These are phyloP conservation scores for Bondarzewia mesenterica DNA, from an alignment of 1,284 basidiomycete genomes.

Conservation along the genomic window DNA sequence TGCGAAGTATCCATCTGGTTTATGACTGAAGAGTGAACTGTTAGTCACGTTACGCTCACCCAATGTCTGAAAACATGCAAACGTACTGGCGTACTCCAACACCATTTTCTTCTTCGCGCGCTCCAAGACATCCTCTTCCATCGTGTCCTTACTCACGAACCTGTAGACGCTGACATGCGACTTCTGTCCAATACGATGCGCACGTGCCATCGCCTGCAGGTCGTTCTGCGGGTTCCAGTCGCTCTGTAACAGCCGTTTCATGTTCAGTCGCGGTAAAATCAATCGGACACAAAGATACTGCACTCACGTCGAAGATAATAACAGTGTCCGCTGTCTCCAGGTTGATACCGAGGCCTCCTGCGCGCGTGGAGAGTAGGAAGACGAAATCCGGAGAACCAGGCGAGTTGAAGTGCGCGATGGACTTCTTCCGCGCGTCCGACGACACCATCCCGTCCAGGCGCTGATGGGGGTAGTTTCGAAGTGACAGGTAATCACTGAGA, in stretches of 20 bases:
- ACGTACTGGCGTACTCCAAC: conserved; percentile 95
- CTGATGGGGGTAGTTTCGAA: conserved; percentile 81
- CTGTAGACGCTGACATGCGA: conserved; percentile 98
- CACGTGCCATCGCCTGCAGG: conserved; percentile 97
- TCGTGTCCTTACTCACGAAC: conserved; percentile 97
- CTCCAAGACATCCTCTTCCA: conserved; percentile 98
- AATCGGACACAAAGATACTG: conserved; percentile 4
- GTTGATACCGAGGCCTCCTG: conserved; percentile 98
- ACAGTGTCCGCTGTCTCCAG: conserved; percentile 97
- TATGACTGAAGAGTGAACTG: conserved; percentile 59
- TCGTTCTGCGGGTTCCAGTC: conserved; percentile 99
- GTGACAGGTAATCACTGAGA: conserved; percentile 91
- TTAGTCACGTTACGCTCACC: background rate
- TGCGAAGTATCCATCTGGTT: conserved; percentile 99
- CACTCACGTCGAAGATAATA: conserved; percentile 93
- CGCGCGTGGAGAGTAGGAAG: conserved; percentile 89
- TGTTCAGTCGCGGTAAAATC: conserved; percentile 2
- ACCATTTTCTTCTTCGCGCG: conserved; percentile 99
- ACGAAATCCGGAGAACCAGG: conserved; percentile 68
- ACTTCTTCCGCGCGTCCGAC: conserved; percentile 79
- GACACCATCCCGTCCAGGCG: conserved; percentile 71
- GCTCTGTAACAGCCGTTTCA: conserved; percentile 38
- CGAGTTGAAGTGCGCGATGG: conserved; percentile 74
- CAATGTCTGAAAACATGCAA: conserved; percentile 9
- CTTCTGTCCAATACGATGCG: conserved; percentile 96